These are phyloP conservation scores for Sugiyamaella paludigena DNA, from an alignment of 1,139 yeast species.

Conservation along the genomic window DNA sequence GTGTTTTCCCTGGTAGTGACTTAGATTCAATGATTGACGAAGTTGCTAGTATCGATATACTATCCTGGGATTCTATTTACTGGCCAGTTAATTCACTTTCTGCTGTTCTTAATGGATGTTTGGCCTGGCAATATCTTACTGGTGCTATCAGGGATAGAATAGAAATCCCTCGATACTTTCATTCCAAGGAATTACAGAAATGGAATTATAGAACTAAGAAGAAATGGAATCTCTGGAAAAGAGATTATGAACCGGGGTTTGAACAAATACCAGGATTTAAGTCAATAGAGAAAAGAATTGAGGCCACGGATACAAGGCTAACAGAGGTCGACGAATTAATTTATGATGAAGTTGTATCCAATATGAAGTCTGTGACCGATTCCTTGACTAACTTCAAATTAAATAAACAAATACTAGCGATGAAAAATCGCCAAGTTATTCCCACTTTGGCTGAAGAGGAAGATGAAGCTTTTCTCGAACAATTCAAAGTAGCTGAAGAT, in stretches of 20 bases:
- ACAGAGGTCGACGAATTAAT: constrained; percentile 8
- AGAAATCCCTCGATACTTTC: constrained; percentile 2
- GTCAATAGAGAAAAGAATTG: constrained; percentile 4
- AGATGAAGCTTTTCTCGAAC: background rate
- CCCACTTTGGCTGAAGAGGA: background rate
- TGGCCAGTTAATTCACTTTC: constrained; percentile 11
- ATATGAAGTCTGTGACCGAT: constrained; percentile 8
- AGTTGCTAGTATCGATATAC: background rate
- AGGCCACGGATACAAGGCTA: background rate
- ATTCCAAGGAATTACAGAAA: constrained; percentile 1
- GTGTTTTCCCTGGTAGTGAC: constrained; percentile 4
- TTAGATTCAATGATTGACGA: constrained; percentile 3
- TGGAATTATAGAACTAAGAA: constrained; percentile 8
- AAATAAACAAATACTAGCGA: constrained; percentile 1
- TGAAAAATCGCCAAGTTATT: background rate
- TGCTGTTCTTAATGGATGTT: constrained; percentile 8
- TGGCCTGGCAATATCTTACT: constrained; percentile 6
- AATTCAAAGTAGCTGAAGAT: background rate
- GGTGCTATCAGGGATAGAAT: background rate
- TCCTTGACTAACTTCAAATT: constrained; percentile 1
- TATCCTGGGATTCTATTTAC: constrained; percentile 7
- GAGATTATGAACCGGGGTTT: constrained; percentile 3
- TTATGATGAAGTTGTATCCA: constrained; percentile 5
- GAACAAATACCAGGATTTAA: constrained; percentile 8
- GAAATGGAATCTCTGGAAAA: constrained; percentile 4